phyloP scores from a whole-genome alignment of 257 asterid genomes.

The Galeopsis tetrahit region DNA sequence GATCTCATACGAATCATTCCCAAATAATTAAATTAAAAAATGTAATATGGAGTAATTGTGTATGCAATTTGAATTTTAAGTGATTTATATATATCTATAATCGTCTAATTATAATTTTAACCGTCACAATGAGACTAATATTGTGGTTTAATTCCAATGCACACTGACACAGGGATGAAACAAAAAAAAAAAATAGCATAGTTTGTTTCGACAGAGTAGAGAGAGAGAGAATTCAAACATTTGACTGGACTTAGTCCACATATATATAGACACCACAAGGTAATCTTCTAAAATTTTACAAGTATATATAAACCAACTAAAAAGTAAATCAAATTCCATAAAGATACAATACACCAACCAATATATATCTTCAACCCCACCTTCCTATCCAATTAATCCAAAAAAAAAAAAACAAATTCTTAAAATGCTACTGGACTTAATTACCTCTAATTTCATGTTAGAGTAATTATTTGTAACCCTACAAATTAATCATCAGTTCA shows the following conservation, averaged over 20 bases:
- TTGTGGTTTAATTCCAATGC: no score
- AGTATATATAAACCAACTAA: constrained; percentile 24
- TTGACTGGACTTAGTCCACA: constrained; percentile 6
- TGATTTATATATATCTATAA: no score
- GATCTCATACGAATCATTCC: background rate
- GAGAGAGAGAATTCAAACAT: background rate
- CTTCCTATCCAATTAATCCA: constrained; percentile 21
- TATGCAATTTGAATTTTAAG: no score
- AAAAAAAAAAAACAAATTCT: constrained; percentile 22
- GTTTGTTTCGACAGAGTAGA: background rate
- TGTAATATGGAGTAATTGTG: no score
- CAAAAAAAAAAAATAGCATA: background rate
- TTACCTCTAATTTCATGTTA: constrained; percentile 33
- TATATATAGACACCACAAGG: constrained; percentile 22
- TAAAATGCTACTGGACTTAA: constrained; percentile 26
- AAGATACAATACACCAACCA: constrained; percentile 33
- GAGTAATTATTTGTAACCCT: constrained; percentile 11
- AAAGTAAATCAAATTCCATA: constrained; percentile 34
- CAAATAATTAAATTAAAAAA: no score
- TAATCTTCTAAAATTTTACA: constrained; percentile 34
- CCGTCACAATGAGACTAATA: no score
- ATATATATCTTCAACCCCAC: constrained; percentile 26
- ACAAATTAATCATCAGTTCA: constrained; percentile 20
- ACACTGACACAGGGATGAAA: no score
- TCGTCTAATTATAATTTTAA: no score